phyloP scores from a whole-genome alignment of 2,329 filamentous ascomycete species.

The Ophiosphaerella herpotricha region DNA sequence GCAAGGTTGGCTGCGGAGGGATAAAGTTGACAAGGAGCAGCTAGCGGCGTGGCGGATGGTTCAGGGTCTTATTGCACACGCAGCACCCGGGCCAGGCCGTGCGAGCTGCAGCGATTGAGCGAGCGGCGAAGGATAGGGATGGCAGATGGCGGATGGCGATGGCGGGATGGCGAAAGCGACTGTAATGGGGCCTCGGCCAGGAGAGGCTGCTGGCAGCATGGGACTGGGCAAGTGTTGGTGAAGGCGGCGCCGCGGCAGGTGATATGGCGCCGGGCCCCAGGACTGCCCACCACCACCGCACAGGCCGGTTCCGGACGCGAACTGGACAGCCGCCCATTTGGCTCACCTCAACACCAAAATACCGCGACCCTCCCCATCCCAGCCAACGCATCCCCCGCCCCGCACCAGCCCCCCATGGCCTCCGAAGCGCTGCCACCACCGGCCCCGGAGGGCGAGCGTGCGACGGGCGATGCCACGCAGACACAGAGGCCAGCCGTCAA shows the following conservation, averaged over 20 bases:
- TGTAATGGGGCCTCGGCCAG: constrained; percentile 1
- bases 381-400: constrained; percentile 7
- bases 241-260: constrained; percentile 4
- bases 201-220: neutral
- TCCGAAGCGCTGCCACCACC: constrained; percentile 23
- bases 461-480: constrained; percentile 12
- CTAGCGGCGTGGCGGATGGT: constrained; percentile 15
- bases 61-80: constrained; percentile 38
- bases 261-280: constrained; percentile 5
- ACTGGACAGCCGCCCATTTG: no score
- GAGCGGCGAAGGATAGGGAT: constrained; percentile 22
- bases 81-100: constrained; percentile 34
- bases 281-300: neutral
- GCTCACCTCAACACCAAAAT: no score
- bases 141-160: neutral
- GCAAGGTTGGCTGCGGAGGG: no score
- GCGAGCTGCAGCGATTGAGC: constrained; percentile 22
- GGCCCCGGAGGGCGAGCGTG: constrained; percentile 6
- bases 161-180: constrained; percentile 6
- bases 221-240: no score
- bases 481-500: constrained; percentile 35
- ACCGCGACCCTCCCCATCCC: neutral
- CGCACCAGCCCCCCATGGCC: constrained; percentile 28
- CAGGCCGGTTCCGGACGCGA: constrained; percentile 4
- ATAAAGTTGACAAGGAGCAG: constrained; percentile 11